Evolutionary conservation across 2,329 filamentous ascomycete genomes (phyloP), one percentile per base, ranked within the genome.

Genomic region (Fusarium albidum): DNA sequence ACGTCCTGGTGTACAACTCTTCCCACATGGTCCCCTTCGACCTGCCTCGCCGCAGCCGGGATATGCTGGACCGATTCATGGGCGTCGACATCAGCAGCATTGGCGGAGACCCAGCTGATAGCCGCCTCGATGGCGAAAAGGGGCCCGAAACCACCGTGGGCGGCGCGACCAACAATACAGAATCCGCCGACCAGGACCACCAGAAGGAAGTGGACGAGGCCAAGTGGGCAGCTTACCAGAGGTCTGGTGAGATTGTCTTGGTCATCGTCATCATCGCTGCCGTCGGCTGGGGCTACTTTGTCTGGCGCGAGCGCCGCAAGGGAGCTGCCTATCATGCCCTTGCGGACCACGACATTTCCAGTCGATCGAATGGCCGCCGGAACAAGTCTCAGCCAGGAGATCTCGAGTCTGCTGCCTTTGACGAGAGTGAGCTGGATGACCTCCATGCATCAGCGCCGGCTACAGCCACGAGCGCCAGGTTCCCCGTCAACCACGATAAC

Each of bases 1-100:
- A 99, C 70, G 88, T 99, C 27, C 81, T 96, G 33, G 96, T 98
- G 76, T 91, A 96, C 79, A 96, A 99, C 73, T 87, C 92, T 13
- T 96, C 91, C 42, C 95, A 99, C 74, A 99, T 99, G 95, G 95
- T 99, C 1, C 96, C 95, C 1, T 98, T 95, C 69, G 94, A 99
- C 73, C 90, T 90, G 66, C 88, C 94, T 1, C 87, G 92, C 40
- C 88, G 92, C 55, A 90, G 88, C 15, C 86, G 94, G 57, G 95
- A 98, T 72, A 99, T 99, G 95, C 86, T 99, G 13, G 94, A 99
- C 74, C 90, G 95, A 33, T 96, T 99, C 76, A 92, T 98, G 83
- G 85, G 86, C 41, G 91, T 99, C 33, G 92, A 98, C 69, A 96
- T 98, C 62, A 89, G 85, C 65, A 89, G 84, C 68, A 96, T 97